Evolutionary conservation across 2,329 filamentous ascomycete species (phyloP).

Genomic region (Colletotrichum echinochloae): DNA sequence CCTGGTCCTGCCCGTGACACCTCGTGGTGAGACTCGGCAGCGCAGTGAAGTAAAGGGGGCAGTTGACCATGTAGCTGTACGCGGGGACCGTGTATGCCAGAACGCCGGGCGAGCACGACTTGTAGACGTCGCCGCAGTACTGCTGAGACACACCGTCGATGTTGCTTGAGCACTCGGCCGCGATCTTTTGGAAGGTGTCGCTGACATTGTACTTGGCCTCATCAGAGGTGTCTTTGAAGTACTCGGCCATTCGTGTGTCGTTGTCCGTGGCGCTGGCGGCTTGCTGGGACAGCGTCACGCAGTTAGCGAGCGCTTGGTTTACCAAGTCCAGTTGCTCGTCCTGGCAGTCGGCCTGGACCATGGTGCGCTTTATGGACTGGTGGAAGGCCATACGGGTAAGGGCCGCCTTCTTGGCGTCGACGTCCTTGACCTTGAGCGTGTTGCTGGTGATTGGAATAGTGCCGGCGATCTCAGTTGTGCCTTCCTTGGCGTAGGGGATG

Average conservation of each 20-base stretch:
- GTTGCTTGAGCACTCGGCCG: constrained; percentile 66
- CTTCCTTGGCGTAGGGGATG: constrained; percentile 62
- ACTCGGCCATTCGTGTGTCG: constrained; percentile 59
- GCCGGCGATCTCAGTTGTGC: constrained; percentile 62
- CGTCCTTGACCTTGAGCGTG: constrained; percentile 61
- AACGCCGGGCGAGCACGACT: constrained; percentile 61
- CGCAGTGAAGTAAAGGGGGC: constrained; percentile 67
- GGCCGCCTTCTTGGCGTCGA: constrained; percentile 67
- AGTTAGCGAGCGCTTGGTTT: constrained; percentile 61
- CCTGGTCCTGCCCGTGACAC: constrained; percentile 68
- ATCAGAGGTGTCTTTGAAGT: constrained; percentile 69
- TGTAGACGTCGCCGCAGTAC: constrained; percentile 70
- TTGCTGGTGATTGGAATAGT: constrained; percentile 67
- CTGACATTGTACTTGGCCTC: constrained; percentile 59
- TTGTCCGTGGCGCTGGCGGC: constrained; percentile 57
- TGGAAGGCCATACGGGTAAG: constrained; percentile 58
- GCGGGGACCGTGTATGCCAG: constrained; percentile 72
- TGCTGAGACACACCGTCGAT: constrained; percentile 61
- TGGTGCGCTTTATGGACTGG: constrained; percentile 57
- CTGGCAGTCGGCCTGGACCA: constrained; percentile 63
- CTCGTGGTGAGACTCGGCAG: constrained; percentile 60
- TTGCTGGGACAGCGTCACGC: constrained; percentile 60
- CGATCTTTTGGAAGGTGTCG: constrained; percentile 61
- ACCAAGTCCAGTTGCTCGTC: constrained; percentile 56
- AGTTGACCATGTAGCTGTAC: constrained; percentile 69